Conservation (phyloP, 192 early-diverging fungal genomes). For the Chytriomyces sp. region DNA sequence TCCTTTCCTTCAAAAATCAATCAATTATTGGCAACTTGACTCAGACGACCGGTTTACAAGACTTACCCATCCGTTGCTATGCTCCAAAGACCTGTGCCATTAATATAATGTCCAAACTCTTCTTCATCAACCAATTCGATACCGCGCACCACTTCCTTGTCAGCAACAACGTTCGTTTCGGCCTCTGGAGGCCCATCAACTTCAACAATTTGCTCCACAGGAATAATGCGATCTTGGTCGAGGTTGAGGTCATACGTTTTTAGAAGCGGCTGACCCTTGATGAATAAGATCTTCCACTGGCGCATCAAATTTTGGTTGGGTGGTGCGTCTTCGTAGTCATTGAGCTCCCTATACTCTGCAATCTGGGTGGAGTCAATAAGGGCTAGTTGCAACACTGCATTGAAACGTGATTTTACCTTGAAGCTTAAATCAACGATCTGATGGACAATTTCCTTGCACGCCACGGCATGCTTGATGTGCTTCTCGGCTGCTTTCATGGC, state of each 20-base stretch:
- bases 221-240: slow-evolving; percentile 42
- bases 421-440: slow-evolving; percentile 53
- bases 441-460: slow-evolving; percentile 42
- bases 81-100: slow-evolving; percentile 49
- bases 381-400: slow-evolving; percentile 11
- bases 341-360: slow-evolving; percentile 53
- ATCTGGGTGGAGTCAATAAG: slow-evolving; percentile 35
- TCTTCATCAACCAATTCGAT: slow-evolving; percentile 53
- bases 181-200: not conserved
- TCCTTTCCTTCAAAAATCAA: slow-evolving; percentile 9
- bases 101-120: slow-evolving; percentile 59
- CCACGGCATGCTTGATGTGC: slow-evolving; percentile 28
- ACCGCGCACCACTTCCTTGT: slow-evolving; percentile 32
- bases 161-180: slow-evolving; percentile 6
- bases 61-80: slow-evolving; percentile 23
- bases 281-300: slow-evolving; percentile 63
- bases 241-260: slow-evolving; percentile 43
- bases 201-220: not conserved
- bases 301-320: slow-evolving; percentile 43
- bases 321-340: slow-evolving; percentile 54
- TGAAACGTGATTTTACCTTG: slow-evolving; percentile 41
- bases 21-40: no score
- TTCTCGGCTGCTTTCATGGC: slow-evolving; percentile 39
- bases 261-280: slow-evolving; percentile 42
- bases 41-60: not conserved